Evolutionary conservation across 352 stramenopile genomes (phyloP).

Genomic region (Globisporangium okanoganense): DNA sequence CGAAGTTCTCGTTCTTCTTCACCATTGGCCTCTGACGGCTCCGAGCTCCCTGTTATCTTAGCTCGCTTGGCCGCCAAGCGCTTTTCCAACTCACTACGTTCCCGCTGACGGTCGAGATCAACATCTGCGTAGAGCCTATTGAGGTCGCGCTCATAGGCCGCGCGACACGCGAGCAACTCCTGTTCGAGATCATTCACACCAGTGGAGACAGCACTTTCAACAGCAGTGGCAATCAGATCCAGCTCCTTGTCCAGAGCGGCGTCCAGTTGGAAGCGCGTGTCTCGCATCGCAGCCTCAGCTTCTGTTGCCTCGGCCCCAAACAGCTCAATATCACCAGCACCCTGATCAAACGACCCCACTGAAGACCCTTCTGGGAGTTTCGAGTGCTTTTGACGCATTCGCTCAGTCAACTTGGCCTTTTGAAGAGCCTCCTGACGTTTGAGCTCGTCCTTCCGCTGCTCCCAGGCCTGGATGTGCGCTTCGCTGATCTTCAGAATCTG

Average conservation of each 20-base stretch:
- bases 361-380: no score
- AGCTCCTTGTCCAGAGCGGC: conserved; percentile 2
- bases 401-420: neutral
- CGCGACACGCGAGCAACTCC: neutral
- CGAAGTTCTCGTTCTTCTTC: neutral
- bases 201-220: neutral
- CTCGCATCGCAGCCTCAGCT: neutral
- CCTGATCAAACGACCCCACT: neutral
- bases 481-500: conserved; percentile 6
- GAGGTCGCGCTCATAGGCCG: neutral
- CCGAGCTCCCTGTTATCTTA: neutral
- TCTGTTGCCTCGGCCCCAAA: neutral
- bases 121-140: neutral
- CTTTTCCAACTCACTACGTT: neutral
- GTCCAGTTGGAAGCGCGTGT: neutral
- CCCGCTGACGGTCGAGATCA: neutral
- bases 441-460: neutral
- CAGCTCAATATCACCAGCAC: neutral
- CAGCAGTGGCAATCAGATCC: neutral
- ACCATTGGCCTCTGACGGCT: no score
- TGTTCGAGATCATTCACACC: neutral
- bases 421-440: neutral
- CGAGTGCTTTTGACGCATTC: neutral
- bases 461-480: conserved; percentile 1
- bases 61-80: neutral